Conservation (phyloP, 1,284 basidiomycete species). For the Trichosporon sp. region DNA sequence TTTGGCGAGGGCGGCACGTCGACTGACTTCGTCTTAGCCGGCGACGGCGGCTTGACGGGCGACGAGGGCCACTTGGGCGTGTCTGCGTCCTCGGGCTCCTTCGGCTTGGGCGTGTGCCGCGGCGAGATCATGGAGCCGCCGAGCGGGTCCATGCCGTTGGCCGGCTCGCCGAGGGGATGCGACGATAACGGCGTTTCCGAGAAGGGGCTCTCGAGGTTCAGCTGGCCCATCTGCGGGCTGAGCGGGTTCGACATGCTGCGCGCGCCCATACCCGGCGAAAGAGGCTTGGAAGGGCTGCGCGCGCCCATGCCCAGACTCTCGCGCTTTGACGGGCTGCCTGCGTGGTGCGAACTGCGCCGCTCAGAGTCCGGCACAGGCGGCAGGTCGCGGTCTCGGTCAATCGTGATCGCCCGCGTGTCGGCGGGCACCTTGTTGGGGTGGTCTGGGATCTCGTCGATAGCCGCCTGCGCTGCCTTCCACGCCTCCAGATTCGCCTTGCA, state of each 20-base stretch:
- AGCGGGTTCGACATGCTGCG: not conserved
- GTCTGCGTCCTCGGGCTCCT: not conserved
- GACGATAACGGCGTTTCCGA: not conserved
- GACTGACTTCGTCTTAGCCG: not conserved
- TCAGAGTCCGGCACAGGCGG: constrained; percentile 11
- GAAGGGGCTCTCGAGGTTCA: constrained; percentile 1
- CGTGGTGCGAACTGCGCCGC: not conserved
- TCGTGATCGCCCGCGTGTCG: constrained; percentile 1
- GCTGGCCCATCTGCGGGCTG: not conserved
- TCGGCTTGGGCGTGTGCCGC: not conserved
- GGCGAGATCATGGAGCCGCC: not conserved
- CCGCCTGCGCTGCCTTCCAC: constrained; percentile 91
- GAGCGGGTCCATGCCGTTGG: not conserved
- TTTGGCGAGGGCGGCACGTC: not conserved
- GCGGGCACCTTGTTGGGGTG: constrained; percentile 63
- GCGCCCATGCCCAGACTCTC: not conserved
- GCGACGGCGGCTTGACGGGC: constrained; percentile 3
- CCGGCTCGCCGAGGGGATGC: not conserved
- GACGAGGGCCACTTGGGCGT: constrained; percentile 4
- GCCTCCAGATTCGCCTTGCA: constrained; percentile 93
- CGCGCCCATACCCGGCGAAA: not conserved
- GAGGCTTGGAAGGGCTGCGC: not conserved
- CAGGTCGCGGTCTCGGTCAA: constrained; percentile 18
- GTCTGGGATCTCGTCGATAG: constrained; percentile 79
- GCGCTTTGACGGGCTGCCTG: not conserved